Base-by-base conservation (phyloP, 495 filamentous ascomycete genomes). In the Letharia columbiana region DNA sequence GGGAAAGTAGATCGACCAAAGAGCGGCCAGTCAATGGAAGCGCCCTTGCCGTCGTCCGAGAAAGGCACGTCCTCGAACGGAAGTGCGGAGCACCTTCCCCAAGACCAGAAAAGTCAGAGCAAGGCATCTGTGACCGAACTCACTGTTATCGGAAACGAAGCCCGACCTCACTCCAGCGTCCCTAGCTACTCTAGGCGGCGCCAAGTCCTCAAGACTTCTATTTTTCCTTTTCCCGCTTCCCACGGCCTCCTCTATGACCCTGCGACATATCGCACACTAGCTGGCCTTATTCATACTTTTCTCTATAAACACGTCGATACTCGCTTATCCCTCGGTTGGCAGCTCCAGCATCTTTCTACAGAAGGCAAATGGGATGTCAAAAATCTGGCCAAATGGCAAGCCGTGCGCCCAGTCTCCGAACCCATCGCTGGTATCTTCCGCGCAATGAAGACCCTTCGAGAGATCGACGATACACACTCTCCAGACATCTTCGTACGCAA, bases 331-430 rank as follows among this genome's bases (percentile, higher is more conserved):
- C 83, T 92, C 8, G 90, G 87, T 20, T 98, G 93, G 93, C 93
- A 98, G 77, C 79, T 97, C 23, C 87, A 91, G 70, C 85, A 91
- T 73, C 83, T 98, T 35, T 88, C 87, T 47, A 89, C 87, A 4
- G 89, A 90, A 64, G 92, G 92, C 17, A 98, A 98, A 77, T 97
- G 93, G 93, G 92, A 96, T 73, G 90, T 98, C 66, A 97, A 98
- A 79, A 98, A 98, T 74, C 84, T 96, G 17, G 86, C 81, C 64
- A 97, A 97, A 70, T 98, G 93, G 93, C 81, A 89, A 69, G 83
- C 84, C 40, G 88, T 95, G 1, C 74, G 77, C 12, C 87, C 92
- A 3, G 89, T 96, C 31, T 94, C 91, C 2, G 80, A 82, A 33
- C 85, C 87, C 9, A 93, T 98, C 58, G 79, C 75, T 17, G 84